phyloP scores from a whole-genome alignment of 2,329 filamentous ascomycete genomes.

The Chlorencoelia australis region DNA sequence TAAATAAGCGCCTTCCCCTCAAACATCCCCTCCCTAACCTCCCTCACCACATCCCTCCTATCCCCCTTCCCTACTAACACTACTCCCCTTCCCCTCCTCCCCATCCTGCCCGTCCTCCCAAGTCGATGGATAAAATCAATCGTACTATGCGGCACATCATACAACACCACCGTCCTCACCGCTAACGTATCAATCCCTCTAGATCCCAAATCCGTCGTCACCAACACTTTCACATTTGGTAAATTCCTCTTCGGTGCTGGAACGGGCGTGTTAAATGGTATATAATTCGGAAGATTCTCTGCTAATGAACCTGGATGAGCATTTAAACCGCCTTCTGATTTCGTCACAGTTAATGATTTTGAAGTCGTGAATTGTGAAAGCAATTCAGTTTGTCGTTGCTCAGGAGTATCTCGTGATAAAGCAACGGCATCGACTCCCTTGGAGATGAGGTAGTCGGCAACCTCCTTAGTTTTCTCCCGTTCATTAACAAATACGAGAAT shows the following conservation, averaged over 20 bases:
- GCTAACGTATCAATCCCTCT: constrained; percentile 89
- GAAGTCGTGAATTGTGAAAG: constrained; percentile 58
- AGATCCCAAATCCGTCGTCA: constrained; percentile 87
- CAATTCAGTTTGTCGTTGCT: constrained; percentile 67
- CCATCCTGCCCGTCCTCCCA: constrained; percentile 87
- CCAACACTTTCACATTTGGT: constrained; percentile 77
- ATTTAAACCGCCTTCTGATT: not conserved
- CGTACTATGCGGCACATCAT: constrained; percentile 94
- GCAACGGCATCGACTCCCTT: constrained; percentile 87
- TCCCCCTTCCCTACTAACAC: constrained; percentile 87
- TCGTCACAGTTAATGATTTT: not conserved
- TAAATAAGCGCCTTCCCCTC: constrained; percentile 69
- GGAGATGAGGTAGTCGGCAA: constrained; percentile 66
- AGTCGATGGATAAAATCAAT: constrained; percentile 98
- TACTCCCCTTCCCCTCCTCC: constrained; percentile 75
- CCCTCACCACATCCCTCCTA: constrained; percentile 78
- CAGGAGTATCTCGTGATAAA: constrained; percentile 73
- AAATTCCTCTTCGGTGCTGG: constrained; percentile 32
- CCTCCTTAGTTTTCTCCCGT: constrained; percentile 73
- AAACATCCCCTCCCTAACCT: constrained; percentile 85
- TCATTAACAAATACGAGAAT: constrained; percentile 97
- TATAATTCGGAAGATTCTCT: constrained; percentile 27
- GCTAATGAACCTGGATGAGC: constrained; percentile 32
- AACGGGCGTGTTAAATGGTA: constrained; percentile 20
- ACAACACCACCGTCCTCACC: constrained; percentile 84